phyloP scores from a whole-genome alignment of 2,329 filamentous ascomycete genomes.

The Zasmidium angulare region DNA sequence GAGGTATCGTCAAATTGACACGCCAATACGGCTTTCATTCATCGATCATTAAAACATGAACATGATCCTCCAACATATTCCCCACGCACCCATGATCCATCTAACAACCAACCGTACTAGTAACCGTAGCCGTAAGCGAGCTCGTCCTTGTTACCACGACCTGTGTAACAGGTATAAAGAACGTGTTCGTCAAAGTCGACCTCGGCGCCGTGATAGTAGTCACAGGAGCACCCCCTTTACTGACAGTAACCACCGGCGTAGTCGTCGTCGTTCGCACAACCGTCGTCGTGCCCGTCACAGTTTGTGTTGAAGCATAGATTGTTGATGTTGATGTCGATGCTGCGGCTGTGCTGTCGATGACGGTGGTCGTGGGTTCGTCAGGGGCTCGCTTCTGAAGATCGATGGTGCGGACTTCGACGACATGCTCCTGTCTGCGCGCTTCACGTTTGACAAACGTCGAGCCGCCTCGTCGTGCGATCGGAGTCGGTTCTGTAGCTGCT shows the following conservation, averaged over 20 bases:
- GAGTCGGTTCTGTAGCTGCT: background rate
- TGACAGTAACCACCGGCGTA: constrained; percentile 1
- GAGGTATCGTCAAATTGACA: no score
- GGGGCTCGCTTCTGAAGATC: constrained; percentile 33
- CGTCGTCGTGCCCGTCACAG: constrained; percentile 26
- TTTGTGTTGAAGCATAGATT: constrained; percentile 17
- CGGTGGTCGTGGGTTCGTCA: constrained; percentile 34
- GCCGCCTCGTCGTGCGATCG: background rate
- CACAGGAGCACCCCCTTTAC: background rate
- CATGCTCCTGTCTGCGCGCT: constrained; percentile 12
- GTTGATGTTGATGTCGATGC: constrained; percentile 14
- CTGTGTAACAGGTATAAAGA: constrained; percentile 7
- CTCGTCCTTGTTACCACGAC: constrained; percentile 2
- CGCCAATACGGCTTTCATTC: no score
- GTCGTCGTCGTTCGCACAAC: constrained; percentile 17
- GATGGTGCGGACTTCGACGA: constrained; percentile 9
- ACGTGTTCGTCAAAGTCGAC: constrained; percentile 11
- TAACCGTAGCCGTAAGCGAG: constrained; percentile 11
- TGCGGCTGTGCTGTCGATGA: constrained; percentile 29
- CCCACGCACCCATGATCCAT: background rate
- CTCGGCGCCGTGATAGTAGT: constrained; percentile 4
- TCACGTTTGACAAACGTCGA: constrained; percentile 14
- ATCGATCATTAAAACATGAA: no score
- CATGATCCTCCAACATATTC: background rate
- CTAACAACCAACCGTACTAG: background rate